Percentiles rank a stretch among this genome's conserved stretches.
These are phyloP conservation scores for Trichosporon coremiiforme DNA, from an alignment of 1,284 basidiomycete species.

Conservation along the genomic window DNA sequence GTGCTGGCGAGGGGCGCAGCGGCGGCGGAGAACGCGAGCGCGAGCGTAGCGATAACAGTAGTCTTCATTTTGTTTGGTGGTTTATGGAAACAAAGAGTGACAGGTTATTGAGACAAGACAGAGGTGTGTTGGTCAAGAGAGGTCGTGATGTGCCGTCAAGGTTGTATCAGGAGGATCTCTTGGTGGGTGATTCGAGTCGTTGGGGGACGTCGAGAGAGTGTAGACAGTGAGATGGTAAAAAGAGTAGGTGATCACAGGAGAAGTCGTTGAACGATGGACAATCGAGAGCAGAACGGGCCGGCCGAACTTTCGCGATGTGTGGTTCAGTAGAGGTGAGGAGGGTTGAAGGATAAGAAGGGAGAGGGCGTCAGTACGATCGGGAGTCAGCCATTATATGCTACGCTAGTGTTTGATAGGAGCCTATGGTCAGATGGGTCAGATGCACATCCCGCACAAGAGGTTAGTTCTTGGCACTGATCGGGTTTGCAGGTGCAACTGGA, in stretches of 20 bases:
- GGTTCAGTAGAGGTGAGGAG: constrained; percentile 3
- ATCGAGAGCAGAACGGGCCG: constrained; percentile 11
- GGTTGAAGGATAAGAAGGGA: constrained; percentile 10
- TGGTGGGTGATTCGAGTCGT: constrained; percentile 9
- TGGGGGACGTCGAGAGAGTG: neutral
- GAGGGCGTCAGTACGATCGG: neutral
- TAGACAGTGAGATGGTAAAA: constrained; percentile 13
- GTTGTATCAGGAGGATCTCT: constrained; percentile 1
- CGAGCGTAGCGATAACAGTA: constrained; percentile 14
- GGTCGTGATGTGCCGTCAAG: constrained; percentile 13
- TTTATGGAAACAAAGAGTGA: constrained; percentile 10
- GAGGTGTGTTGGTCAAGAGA: neutral
- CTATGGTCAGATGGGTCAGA: neutral
- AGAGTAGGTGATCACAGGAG: constrained; percentile 12
- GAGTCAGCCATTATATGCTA: constrained; percentile 10
- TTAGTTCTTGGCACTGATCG: constrained; percentile 10
- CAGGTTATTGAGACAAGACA: constrained; percentile 1
- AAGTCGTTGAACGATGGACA: constrained; percentile 12
- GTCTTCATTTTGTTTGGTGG: constrained; percentile 12
- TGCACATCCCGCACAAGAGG: constrained; percentile 12
- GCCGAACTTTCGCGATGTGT: constrained; percentile 8
- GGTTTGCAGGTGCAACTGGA: neutral
- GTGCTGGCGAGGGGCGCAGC: constrained; percentile 10
- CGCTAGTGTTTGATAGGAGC: neutral
- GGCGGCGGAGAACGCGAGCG: constrained; percentile 8